Evolutionary conservation across 1,284 basidiomycete species (phyloP).

Genomic region (Marasmius tenuissimus): DNA sequence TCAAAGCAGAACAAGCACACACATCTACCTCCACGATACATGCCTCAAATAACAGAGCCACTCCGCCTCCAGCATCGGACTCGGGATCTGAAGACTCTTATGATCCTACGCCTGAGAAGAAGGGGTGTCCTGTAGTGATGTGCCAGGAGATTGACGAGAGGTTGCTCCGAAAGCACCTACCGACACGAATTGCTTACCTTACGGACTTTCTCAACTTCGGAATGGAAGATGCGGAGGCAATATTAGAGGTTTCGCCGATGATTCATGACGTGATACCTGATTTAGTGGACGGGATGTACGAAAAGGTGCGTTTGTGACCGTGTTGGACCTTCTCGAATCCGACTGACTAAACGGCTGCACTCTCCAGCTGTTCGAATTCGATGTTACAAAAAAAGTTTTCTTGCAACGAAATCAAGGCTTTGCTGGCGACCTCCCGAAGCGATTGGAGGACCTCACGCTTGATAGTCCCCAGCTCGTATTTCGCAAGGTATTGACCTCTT

Average conservation of each 20-base stretch:
- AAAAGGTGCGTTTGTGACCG: constrained; percentile 24
- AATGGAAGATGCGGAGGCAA: constrained; percentile 37
- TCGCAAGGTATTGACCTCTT: constrained; percentile 36
- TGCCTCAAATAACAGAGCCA: neutral
- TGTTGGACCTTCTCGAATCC: neutral
- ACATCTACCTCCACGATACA: no score
- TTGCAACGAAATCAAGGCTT: constrained; percentile 36
- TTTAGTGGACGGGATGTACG: constrained; percentile 45
- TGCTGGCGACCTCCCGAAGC: constrained; percentile 33
- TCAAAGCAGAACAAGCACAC: neutral
- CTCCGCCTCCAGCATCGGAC: neutral
- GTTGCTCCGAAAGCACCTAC: constrained; percentile 7
- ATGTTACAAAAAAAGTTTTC: constrained; percentile 46
- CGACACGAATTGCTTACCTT: constrained; percentile 29
- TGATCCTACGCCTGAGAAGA: neutral
- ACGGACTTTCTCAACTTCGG: constrained; percentile 47
- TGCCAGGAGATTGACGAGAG: constrained; percentile 12
- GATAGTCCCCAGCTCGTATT: constrained; percentile 48
- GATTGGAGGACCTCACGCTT: constrained; percentile 38
- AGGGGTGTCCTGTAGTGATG: neutral
- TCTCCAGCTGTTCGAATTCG: constrained; percentile 39
- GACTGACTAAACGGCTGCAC: neutral
- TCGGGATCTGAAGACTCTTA: neutral
- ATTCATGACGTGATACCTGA: constrained; percentile 41
- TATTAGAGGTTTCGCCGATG: constrained; percentile 39